Evolutionary conservation across 1,139 yeast genomes (phyloP).

Genomic region (Magnusiomyces sp.): DNA sequence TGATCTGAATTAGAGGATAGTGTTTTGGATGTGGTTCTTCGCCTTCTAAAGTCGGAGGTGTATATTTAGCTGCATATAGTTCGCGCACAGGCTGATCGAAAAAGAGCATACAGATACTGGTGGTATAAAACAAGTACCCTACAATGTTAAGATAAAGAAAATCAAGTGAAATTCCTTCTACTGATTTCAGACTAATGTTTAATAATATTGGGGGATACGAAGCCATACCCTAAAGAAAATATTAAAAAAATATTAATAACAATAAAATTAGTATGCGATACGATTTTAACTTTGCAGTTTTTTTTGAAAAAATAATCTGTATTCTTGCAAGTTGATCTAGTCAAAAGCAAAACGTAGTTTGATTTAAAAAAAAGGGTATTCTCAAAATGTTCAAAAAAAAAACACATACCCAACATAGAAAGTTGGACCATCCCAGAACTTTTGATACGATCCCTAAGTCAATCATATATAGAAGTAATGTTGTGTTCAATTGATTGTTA

Average conservation of each 20-base stretch:
- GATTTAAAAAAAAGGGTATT: too few species aligned
- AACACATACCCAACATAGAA: constrained; percentile 25
- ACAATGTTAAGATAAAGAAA: constrained; percentile 36
- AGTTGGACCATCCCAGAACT: constrained; percentile 27
- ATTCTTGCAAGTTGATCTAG: too few species aligned
- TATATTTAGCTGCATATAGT: constrained; percentile 33
- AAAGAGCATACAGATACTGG: constrained; percentile 35
- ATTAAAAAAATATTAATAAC: too few species aligned
- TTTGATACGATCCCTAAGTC: constrained; percentile 17
- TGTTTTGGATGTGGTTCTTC: constrained; percentile 12
- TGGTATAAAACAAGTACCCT: constrained; percentile 38
- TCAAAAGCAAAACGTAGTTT: too few species aligned
- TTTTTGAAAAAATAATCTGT: too few species aligned
- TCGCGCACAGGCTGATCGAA: constrained; percentile 32
- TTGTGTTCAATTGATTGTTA: too few species aligned
- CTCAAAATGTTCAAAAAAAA: not conserved
- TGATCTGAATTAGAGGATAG: constrained; percentile 37
- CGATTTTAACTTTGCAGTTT: too few species aligned
- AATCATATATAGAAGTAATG: constrained; percentile 3
- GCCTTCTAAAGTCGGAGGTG: constrained; percentile 14
- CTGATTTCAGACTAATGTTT: constrained; percentile 32
- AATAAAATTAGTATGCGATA: too few species aligned
- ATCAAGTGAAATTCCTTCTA: constrained; percentile 42
- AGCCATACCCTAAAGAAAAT: constrained; percentile 34
- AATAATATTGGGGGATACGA: constrained; percentile 40